Evolutionary conservation across 805 yeast species (phyloP), one percentile per base, ranked within the genome.

Genomic region (Komagataella mondaviorum): DNA sequence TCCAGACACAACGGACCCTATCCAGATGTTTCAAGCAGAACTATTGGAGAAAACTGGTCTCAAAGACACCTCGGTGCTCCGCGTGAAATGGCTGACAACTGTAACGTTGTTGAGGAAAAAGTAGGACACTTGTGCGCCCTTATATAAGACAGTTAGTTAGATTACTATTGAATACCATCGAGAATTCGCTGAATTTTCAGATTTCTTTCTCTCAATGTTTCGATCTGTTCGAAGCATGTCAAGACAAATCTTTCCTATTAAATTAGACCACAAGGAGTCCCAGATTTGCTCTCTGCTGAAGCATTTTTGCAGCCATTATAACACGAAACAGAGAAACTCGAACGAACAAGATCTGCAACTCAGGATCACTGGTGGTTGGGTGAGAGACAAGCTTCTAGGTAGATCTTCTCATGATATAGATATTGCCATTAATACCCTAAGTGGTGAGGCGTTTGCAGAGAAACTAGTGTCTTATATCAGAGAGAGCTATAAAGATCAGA

Each of bases 311-410:
- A 55, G 59, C 47, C 55, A 60, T 48, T 70, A 72, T 56, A 73
- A 74, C 20, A 22, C 51, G 7, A 39, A 16, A 10, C 20, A 48
- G 16, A 62, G 57, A 46, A 10, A 64, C 61, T 6, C 49, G 59
- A 52, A 55, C 50, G n/a, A 57, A 55, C 44, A 60, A 17, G 59
- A 55, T n/a, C 62, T 83, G 7, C 82, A 75, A 47, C 71, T 86
- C 12, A 66, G 99, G 54, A 86, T 93, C 57, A 90, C 97, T 0
- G 99, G 99, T 43, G 99, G 99, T 0, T 91, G 99, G 99, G 99
- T 93, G 2, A 76, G 99, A 58, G 99, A 93, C 65, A 93, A 93
- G 67, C 70, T 93, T 24, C 70, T 93, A 30, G 95, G 96, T 0
- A 73, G 75, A 48, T 80, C 78, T 20, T 82, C 91, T 46, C 81